Evolutionary conservation across 2,329 filamentous ascomycete genomes (phyloP).

Genomic region (Bisporella sp.): DNA sequence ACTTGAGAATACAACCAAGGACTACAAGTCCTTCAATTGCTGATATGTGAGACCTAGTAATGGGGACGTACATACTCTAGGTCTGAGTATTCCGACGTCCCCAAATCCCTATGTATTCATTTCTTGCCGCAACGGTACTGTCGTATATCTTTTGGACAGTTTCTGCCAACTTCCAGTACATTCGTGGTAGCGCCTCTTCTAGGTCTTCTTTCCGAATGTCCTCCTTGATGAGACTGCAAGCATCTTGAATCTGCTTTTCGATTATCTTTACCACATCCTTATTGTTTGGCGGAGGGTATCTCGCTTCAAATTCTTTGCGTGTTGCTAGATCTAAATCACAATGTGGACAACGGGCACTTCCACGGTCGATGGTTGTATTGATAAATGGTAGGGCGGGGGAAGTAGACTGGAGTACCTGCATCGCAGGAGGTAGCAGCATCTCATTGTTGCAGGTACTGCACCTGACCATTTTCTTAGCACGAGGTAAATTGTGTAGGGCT

Average conservation of each 20-base stretch:
- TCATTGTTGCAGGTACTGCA: background rate
- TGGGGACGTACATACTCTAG: too few species aligned
- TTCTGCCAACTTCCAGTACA: slow-evolving; percentile 7
- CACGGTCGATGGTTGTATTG: slow-evolving; percentile 12
- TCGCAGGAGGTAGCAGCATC: slow-evolving; percentile 14
- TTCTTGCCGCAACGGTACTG: too few species aligned
- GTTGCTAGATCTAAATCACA: slow-evolving; percentile 18
- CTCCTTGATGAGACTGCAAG: slow-evolving; percentile 10
- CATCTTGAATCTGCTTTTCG: slow-evolving; percentile 12
- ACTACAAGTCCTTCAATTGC: too few species aligned
- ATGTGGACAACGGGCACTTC: slow-evolving; percentile 15
- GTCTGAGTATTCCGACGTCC: too few species aligned
- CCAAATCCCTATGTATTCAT: too few species aligned
- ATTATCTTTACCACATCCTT: slow-evolving; percentile 10
- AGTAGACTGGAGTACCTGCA: slow-evolving; percentile 9
- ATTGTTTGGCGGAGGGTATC: slow-evolving; percentile 8
- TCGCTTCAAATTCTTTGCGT: slow-evolving; percentile 9
- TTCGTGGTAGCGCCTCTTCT: slow-evolving; percentile 3
- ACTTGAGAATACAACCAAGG: too few species aligned
- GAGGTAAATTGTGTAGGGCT: background rate
- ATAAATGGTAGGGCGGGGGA: slow-evolving; percentile 9
- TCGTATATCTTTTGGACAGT: slow-evolving; percentile 7
- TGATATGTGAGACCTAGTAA: too few species aligned
- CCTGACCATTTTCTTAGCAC: background rate
- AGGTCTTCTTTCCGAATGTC: slow-evolving; percentile 13